These are phyloP conservation scores for Penicillium paneum DNA, from an alignment of 2,329 filamentous ascomycete genomes.

Conservation along the genomic window DNA sequence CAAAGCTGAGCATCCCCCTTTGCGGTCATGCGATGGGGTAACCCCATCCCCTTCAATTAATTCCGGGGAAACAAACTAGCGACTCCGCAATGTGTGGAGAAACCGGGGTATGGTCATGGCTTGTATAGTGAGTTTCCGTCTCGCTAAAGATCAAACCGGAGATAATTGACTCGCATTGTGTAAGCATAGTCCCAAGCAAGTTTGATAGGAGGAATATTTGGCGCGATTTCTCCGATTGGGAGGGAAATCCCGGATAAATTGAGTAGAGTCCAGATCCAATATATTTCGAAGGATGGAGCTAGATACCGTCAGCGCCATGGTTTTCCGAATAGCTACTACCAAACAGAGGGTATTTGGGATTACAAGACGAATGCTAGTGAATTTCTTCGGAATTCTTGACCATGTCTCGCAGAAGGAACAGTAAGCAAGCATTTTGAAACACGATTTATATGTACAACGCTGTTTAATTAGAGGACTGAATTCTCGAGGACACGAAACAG, in stretches of 20 bases:
- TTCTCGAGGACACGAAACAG: background rate
- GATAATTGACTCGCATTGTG: conserved; percentile 5
- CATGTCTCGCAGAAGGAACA: background rate
- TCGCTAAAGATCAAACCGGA: conserved; percentile 5
- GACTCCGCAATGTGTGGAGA: conserved; percentile 12
- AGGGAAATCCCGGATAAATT: conserved; percentile 22
- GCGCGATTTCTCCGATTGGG: conserved; percentile 19
- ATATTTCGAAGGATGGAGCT: background rate
- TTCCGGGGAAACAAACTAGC: conserved; percentile 19
- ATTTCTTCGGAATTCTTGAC: background rate
- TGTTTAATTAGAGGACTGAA: conserved; percentile 6
- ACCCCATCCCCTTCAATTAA: background rate
- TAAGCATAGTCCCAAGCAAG: background rate
- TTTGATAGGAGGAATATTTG: conserved; percentile 22
- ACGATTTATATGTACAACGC: conserved; percentile 25
- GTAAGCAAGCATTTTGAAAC: conserved; percentile 14
- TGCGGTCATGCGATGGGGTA: conserved; percentile 5
- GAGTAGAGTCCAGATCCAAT: background rate
- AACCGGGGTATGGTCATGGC: background rate
- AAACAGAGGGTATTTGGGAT: background rate
- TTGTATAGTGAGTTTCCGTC: background rate
- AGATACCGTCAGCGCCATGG: too few relatives aligned
- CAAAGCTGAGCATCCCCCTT: conserved; percentile 3
- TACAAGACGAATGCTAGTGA: background rate
- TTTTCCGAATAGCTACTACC: background rate